Evolutionary conservation across 1,284 basidiomycete genomes (phyloP).

Genomic region (Melampsora larici-populina): DNA sequence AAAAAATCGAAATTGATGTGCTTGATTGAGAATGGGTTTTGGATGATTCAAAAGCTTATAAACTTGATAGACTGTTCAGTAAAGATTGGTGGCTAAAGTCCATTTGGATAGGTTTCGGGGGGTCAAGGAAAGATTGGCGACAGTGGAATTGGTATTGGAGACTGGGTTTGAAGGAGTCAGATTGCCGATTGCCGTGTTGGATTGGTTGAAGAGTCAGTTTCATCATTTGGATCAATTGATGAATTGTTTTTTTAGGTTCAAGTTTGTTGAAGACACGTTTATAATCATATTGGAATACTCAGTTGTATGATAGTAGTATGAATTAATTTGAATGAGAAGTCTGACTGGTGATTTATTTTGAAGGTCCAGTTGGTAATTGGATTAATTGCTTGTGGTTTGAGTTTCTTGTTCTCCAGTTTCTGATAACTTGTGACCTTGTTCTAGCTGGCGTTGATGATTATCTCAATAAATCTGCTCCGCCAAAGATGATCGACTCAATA

Average conservation of each 20-base stretch:
- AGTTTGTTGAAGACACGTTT: background rate
- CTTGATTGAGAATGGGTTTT: slow-evolving; percentile 32
- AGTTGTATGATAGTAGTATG: no score
- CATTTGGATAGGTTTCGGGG: slow-evolving; percentile 13
- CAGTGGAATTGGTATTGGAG: slow-evolving; percentile 71
- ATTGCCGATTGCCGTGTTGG: slow-evolving; percentile 77
- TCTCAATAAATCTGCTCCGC: no score
- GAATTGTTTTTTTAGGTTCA: background rate
- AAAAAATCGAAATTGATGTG: background rate
- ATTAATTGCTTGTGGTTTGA: no score
- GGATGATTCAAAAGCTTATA: background rate
- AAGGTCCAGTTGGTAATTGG: no score
- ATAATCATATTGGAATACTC: background rate
- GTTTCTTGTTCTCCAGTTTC: no score
- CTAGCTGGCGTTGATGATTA: no score
- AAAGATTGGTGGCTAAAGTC: slow-evolving; percentile 29
- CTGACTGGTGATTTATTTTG: no score
- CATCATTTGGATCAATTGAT: slow-evolving; percentile 59
- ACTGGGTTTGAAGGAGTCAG: slow-evolving; percentile 61
- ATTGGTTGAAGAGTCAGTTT: slow-evolving; percentile 58
- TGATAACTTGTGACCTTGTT: no score
- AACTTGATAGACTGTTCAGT: slow-evolving; percentile 15
- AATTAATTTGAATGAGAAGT: no score
- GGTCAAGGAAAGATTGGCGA: slow-evolving; percentile 50
- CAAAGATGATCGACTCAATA: no score